Base-by-base conservation (phyloP, 148 eudicot species). In the Fagopyrum tataricum region DNA sequence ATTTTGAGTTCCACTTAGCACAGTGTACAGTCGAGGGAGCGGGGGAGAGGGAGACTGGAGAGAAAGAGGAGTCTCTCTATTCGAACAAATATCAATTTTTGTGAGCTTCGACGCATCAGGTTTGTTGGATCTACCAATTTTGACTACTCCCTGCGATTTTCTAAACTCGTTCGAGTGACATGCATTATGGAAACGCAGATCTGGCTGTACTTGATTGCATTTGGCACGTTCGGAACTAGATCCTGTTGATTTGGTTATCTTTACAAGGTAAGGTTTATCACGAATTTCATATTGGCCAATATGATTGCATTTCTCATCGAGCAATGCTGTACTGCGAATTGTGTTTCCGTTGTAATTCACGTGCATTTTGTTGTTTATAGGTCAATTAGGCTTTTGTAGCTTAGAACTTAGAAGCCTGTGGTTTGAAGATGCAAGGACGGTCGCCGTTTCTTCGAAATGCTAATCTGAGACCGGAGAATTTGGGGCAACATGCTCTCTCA, bases 401-500 rank as follows among this genome's bases (percentile, higher is more conserved):
- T 31, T 56, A 56, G 41, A 20, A 37, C 37, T 31, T 56, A 56
- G 41, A 20, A 37, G 26, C 49, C 51, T 21, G 49, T 4, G 7
- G 59, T 46, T 66, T 18, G 69, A 85, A 82, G 73, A 90, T 94
- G 96, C 48, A 76, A 41, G 86, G 91, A 44, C 89, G 93, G 44
- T 69, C 88, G 53, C 78, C 81, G 7, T 78, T 83, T 13, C 59
- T 81, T 48, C 78, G 93, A 42, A 17, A 72, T 37, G 93, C 80
- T 59, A 78, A 82, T 76, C 84, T 88, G 70, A 84, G 96, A 75
- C 86, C 91, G 0, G 97, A 86, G 71, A 91, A 87, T 79, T 80
- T 91, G 7, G 96, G 96, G 18, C 98, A 84, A 76, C 85, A 90
- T 75, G 96, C 87, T 51, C 71, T 95, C 41, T 83, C 90, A 2